Conservation (phyloP, 2,329 filamentous ascomycete genomes). For the Penicillium polonicum region DNA sequence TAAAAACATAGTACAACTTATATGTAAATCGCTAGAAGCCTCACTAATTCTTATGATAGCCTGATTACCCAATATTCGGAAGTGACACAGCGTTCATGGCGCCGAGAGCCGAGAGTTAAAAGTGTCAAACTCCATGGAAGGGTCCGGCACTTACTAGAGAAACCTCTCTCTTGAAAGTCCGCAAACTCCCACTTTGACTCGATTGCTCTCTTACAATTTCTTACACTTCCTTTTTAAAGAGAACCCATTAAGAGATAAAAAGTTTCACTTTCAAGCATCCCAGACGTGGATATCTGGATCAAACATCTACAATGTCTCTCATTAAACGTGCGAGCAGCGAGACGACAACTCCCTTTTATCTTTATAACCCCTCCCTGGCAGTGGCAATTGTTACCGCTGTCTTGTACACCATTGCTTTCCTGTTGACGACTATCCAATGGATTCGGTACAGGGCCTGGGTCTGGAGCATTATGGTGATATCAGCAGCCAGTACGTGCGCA, state of each 20-base stretch:
- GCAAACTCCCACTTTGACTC: background rate
- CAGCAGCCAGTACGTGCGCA: constrained; percentile 29
- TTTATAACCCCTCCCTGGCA: constrained; percentile 30
- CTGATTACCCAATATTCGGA: background rate
- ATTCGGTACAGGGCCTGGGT: constrained; percentile 34
- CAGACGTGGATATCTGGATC: background rate
- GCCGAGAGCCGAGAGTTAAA: background rate
- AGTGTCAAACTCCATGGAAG: background rate
- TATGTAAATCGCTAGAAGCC: no score
- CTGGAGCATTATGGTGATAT: constrained; percentile 36
- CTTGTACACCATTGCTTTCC: constrained; percentile 28
- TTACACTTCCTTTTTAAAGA: background rate
- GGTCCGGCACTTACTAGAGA: background rate
- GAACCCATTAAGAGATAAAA: background rate
- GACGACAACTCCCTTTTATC: constrained; percentile 16
- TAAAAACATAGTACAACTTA: no score
- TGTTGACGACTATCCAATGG: constrained; percentile 32
- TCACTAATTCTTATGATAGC: background rate
- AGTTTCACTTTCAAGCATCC: background rate
- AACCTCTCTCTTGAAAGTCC: background rate
- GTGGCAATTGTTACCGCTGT: constrained; percentile 25
- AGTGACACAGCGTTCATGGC: background rate
- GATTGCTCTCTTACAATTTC: background rate
- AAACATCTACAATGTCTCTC: background rate
- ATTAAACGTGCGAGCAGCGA: background rate